Evolutionary conservation across 257 asterid species (phyloP).

Genomic region (Capsicum pubescens): DNA sequence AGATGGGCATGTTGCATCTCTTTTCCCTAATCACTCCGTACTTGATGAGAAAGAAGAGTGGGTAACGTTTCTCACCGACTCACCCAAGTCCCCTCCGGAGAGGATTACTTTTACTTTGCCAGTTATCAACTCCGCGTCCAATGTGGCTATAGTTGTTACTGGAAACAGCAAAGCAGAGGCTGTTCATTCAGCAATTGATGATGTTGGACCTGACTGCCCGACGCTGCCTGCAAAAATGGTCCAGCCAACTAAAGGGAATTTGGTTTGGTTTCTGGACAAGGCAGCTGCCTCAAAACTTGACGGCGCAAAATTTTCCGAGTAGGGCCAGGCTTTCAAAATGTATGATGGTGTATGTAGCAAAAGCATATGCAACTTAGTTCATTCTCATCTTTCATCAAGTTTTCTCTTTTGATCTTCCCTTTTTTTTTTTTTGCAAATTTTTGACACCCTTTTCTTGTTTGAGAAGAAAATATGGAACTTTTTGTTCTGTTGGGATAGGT

Average conservation of each 20-base stretch:
- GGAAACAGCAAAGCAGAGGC: slow-evolving; percentile 60
- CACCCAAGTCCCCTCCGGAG: slow-evolving; percentile 72
- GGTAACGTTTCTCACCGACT: slow-evolving; percentile 68
- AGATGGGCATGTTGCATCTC: slow-evolving; percentile 69
- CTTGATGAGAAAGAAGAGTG: slow-evolving; percentile 58
- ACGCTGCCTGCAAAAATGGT: slow-evolving; percentile 72
- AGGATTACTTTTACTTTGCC: slow-evolving; percentile 70
- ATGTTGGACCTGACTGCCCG: slow-evolving; percentile 43
- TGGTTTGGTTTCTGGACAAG: slow-evolving; percentile 85
- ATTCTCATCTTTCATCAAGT: slow-evolving; percentile 26
- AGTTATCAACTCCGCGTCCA: slow-evolving; percentile 67
- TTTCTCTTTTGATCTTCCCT: neutral
- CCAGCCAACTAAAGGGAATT: slow-evolving; percentile 63
- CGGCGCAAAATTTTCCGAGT: slow-evolving; percentile 49
- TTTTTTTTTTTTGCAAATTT: neutral
- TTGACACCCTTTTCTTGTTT: slow-evolving; percentile 21
- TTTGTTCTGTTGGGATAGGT: slow-evolving; percentile 33
- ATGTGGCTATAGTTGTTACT: slow-evolving; percentile 57
- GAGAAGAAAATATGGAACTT: neutral
- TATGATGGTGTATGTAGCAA: slow-evolving; percentile 51
- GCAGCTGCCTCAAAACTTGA: slow-evolving; percentile 77
- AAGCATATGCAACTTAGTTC: slow-evolving; percentile 43
- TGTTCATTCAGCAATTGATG: slow-evolving; percentile 60
- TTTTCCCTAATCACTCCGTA: slow-evolving; percentile 54
- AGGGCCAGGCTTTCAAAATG: slow-evolving; percentile 36